These are phyloP conservation scores for Malassezia dermatis DNA, from an alignment of 1,284 basidiomycete species.

Conservation along the genomic window DNA sequence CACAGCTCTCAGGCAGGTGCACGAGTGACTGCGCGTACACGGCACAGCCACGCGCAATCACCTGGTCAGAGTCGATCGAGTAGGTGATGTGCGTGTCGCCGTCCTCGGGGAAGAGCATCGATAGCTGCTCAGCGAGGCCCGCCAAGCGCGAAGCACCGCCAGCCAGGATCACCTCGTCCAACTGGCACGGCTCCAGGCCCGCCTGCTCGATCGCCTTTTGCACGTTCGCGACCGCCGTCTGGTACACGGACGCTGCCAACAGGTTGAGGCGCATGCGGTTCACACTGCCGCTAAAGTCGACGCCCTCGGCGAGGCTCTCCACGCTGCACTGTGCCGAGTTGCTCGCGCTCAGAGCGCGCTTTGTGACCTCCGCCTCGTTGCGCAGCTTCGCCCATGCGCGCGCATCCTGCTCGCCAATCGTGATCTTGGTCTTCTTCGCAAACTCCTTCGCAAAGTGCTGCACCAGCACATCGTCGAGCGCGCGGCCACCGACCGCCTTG, in stretches of 20 bases:
- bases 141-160: constrained; percentile 79
- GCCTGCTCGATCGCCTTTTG: constrained; percentile 58
- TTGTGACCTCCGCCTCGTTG: constrained; percentile 86
- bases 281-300: constrained; percentile 83
- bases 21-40: constrained; percentile 59
- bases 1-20: constrained; percentile 22
- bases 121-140: constrained; percentile 67
- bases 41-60: constrained; percentile 78
- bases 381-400: constrained; percentile 87
- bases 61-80: constrained; percentile 72
- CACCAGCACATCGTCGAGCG: constrained; percentile 72
- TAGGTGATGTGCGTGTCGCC: constrained; percentile 51
- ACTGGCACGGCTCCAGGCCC: constrained; percentile 62
- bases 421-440: constrained; percentile 84
- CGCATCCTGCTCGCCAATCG: constrained; percentile 54
- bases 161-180: constrained; percentile 74
- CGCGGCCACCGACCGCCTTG: constrained; percentile 55
- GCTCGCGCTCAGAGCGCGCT: constrained; percentile 80
- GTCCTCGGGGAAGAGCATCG: constrained; percentile 61
- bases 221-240: constrained; percentile 59
- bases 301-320: constrained; percentile 85
- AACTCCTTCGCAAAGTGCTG: constrained; percentile 92
- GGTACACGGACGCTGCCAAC: constrained; percentile 66
- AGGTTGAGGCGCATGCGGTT: constrained; percentile 90
- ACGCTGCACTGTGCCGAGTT: constrained; percentile 78